Evolutionary conservation across 805 yeast genomes (phyloP).

Genomic region (Candida dendrica): DNA sequence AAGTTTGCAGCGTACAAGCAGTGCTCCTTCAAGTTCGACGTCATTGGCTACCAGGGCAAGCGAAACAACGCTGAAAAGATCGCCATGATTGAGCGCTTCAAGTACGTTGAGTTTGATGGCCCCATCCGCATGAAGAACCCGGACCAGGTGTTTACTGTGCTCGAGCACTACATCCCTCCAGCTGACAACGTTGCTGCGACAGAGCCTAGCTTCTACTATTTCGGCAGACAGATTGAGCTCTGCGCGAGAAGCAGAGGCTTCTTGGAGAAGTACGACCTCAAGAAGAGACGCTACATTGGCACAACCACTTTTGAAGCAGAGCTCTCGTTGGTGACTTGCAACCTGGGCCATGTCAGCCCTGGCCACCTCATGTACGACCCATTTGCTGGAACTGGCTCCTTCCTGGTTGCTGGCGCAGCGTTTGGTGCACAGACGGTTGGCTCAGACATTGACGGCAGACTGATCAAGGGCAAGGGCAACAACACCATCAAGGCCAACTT

Average conservation of each 20-base stretch:
- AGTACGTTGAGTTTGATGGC: constrained; percentile 67
- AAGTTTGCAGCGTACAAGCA: constrained; percentile 27
- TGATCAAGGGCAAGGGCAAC: constrained; percentile 61
- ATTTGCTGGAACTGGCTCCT: constrained; percentile 95
- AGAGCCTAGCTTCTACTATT: constrained; percentile 52
- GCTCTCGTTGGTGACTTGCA: constrained; percentile 78
- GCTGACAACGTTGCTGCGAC: constrained; percentile 34
- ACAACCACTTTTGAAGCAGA: constrained; percentile 97
- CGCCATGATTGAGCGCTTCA: constrained; percentile 62
- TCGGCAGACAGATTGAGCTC: constrained; percentile 64
- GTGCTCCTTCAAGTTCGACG: constrained; percentile 71
- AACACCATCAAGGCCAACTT: constrained; percentile 61
- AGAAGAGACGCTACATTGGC: constrained; percentile 80
- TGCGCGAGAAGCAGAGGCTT: constrained; percentile 58
- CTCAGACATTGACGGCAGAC: constrained; percentile 84
- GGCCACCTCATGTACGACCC: constrained; percentile 83
- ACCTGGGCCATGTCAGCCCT: constrained; percentile 66
- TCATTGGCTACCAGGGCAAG: constrained; percentile 71
- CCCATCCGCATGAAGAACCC: constrained; percentile 74
- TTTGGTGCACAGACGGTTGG: constrained; percentile 80
- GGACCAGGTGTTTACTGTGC: constrained; percentile 57
- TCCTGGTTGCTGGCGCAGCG: constrained; percentile 78
- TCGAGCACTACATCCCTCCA: constrained; percentile 64
- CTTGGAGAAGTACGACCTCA: constrained; percentile 74
- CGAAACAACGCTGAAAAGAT: constrained; percentile 43